These are phyloP conservation scores for Ascochyta pisi DNA, from an alignment of 2,329 filamentous ascomycete species.

Conservation along the genomic window DNA sequence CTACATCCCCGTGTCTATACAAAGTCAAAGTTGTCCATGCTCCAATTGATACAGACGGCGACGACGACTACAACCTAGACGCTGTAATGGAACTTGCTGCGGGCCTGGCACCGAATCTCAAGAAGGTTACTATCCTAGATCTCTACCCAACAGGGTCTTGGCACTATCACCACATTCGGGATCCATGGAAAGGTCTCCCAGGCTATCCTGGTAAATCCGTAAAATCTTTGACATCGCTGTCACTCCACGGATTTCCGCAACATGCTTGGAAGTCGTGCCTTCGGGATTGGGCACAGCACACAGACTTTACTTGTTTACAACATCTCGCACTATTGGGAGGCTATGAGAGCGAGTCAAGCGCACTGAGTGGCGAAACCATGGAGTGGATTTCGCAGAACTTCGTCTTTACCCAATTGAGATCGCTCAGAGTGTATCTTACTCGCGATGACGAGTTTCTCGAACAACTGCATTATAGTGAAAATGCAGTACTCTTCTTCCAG, in stretches of 20 bases:
- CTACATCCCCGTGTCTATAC: slow-evolving; percentile 29
- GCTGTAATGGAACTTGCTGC: slow-evolving; percentile 2
- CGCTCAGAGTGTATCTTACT: background rate
- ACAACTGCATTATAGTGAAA: slow-evolving; percentile 25
- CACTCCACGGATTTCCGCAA: background rate
- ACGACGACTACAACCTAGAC: no score
- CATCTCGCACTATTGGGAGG: slow-evolving; percentile 23
- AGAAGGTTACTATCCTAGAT: slow-evolving; percentile 15
- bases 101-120: slow-evolving; percentile 28
- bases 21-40: slow-evolving; percentile 7
- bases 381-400: slow-evolving; percentile 21
- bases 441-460: slow-evolving; percentile 22
- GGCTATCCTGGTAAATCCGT: slow-evolving; percentile 11
- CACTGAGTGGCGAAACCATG: slow-evolving; percentile 26
- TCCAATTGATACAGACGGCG: background rate
- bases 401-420: slow-evolving; percentile 11
- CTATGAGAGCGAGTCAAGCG: background rate
- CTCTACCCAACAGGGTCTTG: slow-evolving; percentile 1
- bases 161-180: background rate
- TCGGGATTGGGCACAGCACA: slow-evolving; percentile 25
- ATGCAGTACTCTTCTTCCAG: slow-evolving; percentile 28
- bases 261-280: background rate
- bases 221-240: slow-evolving; percentile 25
- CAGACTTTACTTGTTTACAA: slow-evolving; percentile 25
- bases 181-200: slow-evolving; percentile 27